These are phyloP conservation scores for Clathrus columnatus DNA, from an alignment of 768 basidiomycete genomes.

Conservation along the genomic window DNA sequence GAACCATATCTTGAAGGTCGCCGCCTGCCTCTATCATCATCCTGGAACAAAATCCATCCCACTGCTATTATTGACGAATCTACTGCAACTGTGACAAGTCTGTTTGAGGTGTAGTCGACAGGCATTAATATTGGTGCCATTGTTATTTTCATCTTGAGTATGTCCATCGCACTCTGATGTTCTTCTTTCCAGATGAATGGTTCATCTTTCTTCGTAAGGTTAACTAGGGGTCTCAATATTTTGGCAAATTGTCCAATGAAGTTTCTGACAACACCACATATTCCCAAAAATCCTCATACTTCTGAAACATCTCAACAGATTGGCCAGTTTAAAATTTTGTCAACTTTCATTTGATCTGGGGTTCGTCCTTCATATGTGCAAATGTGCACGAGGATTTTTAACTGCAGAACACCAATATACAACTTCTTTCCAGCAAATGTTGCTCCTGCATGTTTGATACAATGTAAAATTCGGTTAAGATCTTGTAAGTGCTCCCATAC, in stretches of 20 bases:
- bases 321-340: conserved; percentile 21
- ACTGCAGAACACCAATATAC: conserved; percentile 20
- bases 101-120: conserved; percentile 13
- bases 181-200: conserved; percentile 9
- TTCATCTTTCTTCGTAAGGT: conserved; percentile 7
- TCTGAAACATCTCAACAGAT: conserved; percentile 14
- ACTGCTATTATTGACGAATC: conserved; percentile 18
- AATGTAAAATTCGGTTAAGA: conserved; percentile 29
- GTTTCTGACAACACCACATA: conserved; percentile 13
- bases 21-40: not conserved
- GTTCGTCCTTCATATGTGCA: conserved; percentile 28
- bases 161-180: conserved; percentile 4
- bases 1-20: conserved; percentile 24
- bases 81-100: conserved; percentile 15
- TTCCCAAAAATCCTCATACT: conserved; percentile 21
- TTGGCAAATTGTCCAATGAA: conserved; percentile 20
- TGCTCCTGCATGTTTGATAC: conserved; percentile 27
- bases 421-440: conserved; percentile 32
- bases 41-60: conserved; percentile 18
- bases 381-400: conserved; percentile 28
- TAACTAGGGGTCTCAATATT: conserved; percentile 15
- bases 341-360: conserved; percentile 20
- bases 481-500: conserved; percentile 23
- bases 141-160: conserved; percentile 7
- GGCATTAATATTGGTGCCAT: conserved; percentile 6